Evolutionary conservation across 169 alveolate species (phyloP), one percentile per base, ranked within the genome.

Genomic region (Theileria orientalis): DNA sequence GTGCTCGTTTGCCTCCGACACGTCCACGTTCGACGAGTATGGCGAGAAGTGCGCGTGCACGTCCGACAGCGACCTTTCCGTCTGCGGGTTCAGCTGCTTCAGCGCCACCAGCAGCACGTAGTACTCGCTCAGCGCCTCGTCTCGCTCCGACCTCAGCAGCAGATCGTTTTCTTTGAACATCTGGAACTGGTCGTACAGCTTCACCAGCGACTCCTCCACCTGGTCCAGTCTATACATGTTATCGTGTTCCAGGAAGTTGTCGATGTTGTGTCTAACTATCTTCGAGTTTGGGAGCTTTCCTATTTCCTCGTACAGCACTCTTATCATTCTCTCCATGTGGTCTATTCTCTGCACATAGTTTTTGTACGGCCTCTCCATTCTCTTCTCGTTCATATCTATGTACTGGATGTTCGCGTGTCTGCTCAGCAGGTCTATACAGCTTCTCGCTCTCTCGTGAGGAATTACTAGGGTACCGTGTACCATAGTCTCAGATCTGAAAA

Each of bases 381-480:
- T 69, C 33, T 80, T 74, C 46, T 83, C 93, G 63, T 90, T 90
- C 96, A 92, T 92, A 52, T 94, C 98, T 25, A 92, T 89, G 66
- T 93, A 92, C 72, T 92, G 97, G 37, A 94, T 78, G 77, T 92
- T 88, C 19, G 92, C 91, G 33, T 90, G 77, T 30, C 93, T 80
- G 35, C 97, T 95, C n/a, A 94, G 85, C 64, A 91, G 84, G 70
- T 92, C 95, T 23, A 94, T 59, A 68, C 91, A 94, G 57, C 90
- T 95, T 37, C 95, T 79, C 11, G 98, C 98, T 33, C 96, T 72
- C 68, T 94, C 97, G 61, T 90, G 90, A 42, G 98, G 98, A 49
- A 94, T 84, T 70, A 94, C 97, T 68, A 94, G 83, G 49, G 98
- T 94, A 83, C 98, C 98, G 67, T 86, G 94, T 73, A 91, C 82